Evolutionary conservation across 2,329 filamentous ascomycete species (phyloP).

Genomic region (Cordyceps sp.): DNA sequence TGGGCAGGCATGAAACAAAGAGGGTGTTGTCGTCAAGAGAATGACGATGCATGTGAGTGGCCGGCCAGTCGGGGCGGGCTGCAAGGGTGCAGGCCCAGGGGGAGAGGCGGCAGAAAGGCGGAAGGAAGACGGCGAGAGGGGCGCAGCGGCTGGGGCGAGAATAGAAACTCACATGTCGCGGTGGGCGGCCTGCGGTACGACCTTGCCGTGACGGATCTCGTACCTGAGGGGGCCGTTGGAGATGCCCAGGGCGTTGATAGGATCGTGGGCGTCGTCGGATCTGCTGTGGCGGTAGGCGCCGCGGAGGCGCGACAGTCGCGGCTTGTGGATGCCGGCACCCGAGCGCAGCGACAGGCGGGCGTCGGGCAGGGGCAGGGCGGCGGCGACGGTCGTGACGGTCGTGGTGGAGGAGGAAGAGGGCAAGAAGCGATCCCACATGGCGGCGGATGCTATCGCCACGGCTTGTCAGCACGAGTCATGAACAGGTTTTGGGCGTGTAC

Average conservation of each 20-base stretch:
- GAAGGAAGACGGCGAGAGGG: not conserved
- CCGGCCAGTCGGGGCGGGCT: too few relatives aligned
- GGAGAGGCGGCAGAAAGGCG: not conserved
- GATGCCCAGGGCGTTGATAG: slow-evolving; percentile 10
- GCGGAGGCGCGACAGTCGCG: not conserved
- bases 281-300: slow-evolving; percentile 1
- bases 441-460: too few relatives aligned
- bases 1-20: too few relatives aligned
- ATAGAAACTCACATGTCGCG: slow-evolving; percentile 12
- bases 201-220: slow-evolving; percentile 15
- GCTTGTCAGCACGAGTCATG: too few relatives aligned
- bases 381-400: not conserved
- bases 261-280: too few relatives aligned
- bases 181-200: slow-evolving; percentile 11
- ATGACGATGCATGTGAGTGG: too few relatives aligned
- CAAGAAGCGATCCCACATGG: not conserved
- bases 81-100: too few relatives aligned
- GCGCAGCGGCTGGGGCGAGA: not conserved
- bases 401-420: not conserved
- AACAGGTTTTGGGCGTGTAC: too few relatives aligned
- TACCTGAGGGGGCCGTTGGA: slow-evolving; percentile 11
- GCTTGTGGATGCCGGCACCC: not conserved
- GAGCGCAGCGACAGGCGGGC: not conserved
- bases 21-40: too few relatives aligned
- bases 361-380: not conserved